A percentile compares a stretch with the other conserved stretches of the same genome.
Evolutionary conservation across 768 basidiomycete genomes (phyloP).

Genomic region (Myochromella boudieri): DNA sequence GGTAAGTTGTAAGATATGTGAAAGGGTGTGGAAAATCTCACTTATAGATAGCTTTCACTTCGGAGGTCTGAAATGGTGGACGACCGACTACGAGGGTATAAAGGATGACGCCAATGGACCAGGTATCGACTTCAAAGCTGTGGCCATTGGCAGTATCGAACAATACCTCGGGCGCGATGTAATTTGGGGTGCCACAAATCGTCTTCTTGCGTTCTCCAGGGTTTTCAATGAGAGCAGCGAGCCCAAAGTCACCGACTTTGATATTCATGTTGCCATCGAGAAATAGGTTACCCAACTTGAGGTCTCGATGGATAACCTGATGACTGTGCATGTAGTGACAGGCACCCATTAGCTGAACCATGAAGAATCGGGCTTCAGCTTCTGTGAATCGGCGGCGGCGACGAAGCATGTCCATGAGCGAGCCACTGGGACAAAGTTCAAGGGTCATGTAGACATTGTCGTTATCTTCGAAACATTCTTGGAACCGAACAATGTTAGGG

Average conservation of each 20-base stretch:
- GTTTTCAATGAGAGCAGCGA: slow-evolving; percentile 95
- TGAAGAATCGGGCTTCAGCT: slow-evolving; percentile 88
- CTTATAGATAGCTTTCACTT: slow-evolving; percentile 96
- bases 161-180: slow-evolving; percentile 96
- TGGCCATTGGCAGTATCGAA: slow-evolving; percentile 96
- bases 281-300: slow-evolving; percentile 95
- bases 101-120: slow-evolving; percentile 96
- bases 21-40: slow-evolving; percentile 31
- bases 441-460: slow-evolving; percentile 98
- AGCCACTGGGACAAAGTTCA: slow-evolving; percentile 88
- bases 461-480: slow-evolving; percentile 93
- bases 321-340: slow-evolving; percentile 97
- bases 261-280: slow-evolving; percentile 91
- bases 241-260: slow-evolving; percentile 96
- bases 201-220: slow-evolving; percentile 98
- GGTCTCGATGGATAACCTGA: slow-evolving; percentile 96
- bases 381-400: slow-evolving; percentile 86
- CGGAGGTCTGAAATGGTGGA: slow-evolving; percentile 99
- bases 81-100: slow-evolving; percentile 93
- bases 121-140: slow-evolving; percentile 97
- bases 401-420: slow-evolving; percentile 88
- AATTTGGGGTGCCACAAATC: slow-evolving; percentile 98
- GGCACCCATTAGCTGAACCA: slow-evolving; percentile 93
- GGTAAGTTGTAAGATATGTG: slow-evolving; percentile 1
- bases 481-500: slow-evolving; percentile 89